A percentile compares a stretch with the other conserved stretches of the same genome.
phyloP scores from a whole-genome alignment of 768 basidiomycete species.

The Russula griseocarnosa region DNA sequence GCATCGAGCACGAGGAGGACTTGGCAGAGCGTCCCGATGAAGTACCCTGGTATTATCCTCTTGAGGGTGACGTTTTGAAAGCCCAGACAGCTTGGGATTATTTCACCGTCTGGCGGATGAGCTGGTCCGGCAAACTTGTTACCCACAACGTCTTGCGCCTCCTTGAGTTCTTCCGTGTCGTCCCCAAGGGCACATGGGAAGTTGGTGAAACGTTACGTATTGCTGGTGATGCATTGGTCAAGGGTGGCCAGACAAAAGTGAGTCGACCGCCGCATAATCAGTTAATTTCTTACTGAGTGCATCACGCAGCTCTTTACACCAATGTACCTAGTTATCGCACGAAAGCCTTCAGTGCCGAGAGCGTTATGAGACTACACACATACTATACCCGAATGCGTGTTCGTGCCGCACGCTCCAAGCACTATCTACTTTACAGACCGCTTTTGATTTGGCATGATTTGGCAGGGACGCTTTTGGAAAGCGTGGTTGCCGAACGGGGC shows the following conservation, averaged over 20 bases:
- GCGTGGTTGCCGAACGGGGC: too few species aligned
- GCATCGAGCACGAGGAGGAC: conserved; percentile 89
- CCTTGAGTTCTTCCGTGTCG: conserved; percentile 70
- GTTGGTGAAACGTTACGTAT: conserved; percentile 86
- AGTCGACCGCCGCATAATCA: conserved; percentile 27
- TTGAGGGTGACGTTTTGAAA: conserved; percentile 89
- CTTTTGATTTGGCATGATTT: too few species aligned
- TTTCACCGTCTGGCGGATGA: conserved; percentile 85
- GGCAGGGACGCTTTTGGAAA: too few species aligned
- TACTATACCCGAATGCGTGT: conserved; percentile 8
- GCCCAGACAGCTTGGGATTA: conserved; percentile 94
- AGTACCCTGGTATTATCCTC: conserved; percentile 92
- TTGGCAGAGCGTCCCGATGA: conserved; percentile 77
- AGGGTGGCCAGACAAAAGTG: conserved; percentile 84
- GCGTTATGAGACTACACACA: neutral
- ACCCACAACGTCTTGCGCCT: conserved; percentile 76
- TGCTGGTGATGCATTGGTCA: conserved; percentile 73
- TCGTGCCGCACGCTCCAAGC: neutral
- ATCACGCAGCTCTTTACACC: conserved; percentile 74
- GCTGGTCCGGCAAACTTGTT: conserved; percentile 77
- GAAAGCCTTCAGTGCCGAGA: conserved; percentile 17
- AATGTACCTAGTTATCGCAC: conserved; percentile 66
- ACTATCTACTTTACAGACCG: too few species aligned
- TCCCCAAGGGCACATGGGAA: conserved; percentile 90
- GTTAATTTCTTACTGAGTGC: conserved; percentile 5